These are phyloP conservation scores for Phytophthora pistaciae DNA, from an alignment of 352 stramenopile genomes.

Conservation along the genomic window DNA sequence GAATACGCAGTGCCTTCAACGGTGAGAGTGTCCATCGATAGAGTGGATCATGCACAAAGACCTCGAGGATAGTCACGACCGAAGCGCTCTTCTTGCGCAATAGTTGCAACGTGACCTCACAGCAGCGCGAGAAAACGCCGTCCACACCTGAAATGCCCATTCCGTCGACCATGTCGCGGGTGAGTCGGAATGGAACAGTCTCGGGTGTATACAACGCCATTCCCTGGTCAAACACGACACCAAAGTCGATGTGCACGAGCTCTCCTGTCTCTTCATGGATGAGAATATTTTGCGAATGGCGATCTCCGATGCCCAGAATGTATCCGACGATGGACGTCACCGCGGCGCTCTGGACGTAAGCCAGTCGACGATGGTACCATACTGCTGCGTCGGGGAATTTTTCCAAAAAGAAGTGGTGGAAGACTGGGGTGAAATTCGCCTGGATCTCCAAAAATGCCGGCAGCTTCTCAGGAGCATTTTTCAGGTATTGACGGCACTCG, in stretches of 20 bases:
- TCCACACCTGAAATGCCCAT: slow-evolving; percentile 98
- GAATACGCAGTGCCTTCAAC: slow-evolving; percentile 87
- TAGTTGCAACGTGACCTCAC: slow-evolving; percentile 93
- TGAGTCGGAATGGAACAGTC: slow-evolving; percentile 99
- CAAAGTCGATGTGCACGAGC: slow-evolving; percentile 99
- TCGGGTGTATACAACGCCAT: slow-evolving; percentile 96
- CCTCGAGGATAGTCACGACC: slow-evolving; percentile 98
- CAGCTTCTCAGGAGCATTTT: slow-evolving; percentile 82
- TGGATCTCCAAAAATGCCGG: slow-evolving; percentile 92
- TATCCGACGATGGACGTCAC: slow-evolving; percentile 98
- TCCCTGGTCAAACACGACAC: slow-evolving; percentile 99
- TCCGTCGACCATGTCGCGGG: slow-evolving; percentile 98
- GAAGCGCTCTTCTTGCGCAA: slow-evolving; percentile 94
- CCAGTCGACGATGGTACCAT: slow-evolving; percentile 94
- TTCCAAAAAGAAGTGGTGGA: slow-evolving; percentile 99
- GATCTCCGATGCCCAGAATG: slow-evolving; percentile 98
- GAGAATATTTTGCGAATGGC: slow-evolving; percentile 99
- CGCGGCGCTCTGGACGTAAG: slow-evolving; percentile 97
- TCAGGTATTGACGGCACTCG: slow-evolving; percentile 83
- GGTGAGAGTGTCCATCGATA: slow-evolving; percentile 98
- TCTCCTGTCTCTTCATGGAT: slow-evolving; percentile 97
- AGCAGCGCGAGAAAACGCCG: slow-evolving; percentile 96
- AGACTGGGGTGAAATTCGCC: slow-evolving; percentile 96
- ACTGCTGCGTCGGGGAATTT: slow-evolving; percentile 94
- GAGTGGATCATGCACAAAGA: slow-evolving; percentile 99